These are phyloP conservation scores for Arachis monticola DNA, from an alignment of 331 rosid genomes.

Conservation along the genomic window DNA sequence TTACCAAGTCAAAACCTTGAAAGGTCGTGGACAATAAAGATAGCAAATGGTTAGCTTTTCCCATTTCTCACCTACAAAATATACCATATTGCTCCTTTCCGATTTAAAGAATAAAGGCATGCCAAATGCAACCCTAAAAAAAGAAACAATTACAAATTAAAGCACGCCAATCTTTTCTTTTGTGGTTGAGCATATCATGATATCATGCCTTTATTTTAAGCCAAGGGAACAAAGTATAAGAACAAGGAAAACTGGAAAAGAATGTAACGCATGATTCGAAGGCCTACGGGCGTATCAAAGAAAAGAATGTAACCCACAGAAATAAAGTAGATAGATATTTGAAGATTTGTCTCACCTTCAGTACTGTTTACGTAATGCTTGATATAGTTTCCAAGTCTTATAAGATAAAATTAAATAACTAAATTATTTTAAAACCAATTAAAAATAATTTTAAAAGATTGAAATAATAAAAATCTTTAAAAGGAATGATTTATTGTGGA, in stretches of 20 bases:
- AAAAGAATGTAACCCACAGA: neutral
- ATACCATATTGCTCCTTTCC: slow-evolving; percentile 1
- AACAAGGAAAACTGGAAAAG: neutral
- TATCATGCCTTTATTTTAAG: slow-evolving; percentile 22
- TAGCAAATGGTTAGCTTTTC: slow-evolving; percentile 20
- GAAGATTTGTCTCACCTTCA: neutral
- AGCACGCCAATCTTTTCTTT: slow-evolving; percentile 33
- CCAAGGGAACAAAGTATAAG: neutral
- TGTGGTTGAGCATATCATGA: slow-evolving; percentile 10
- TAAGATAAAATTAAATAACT: too few relatives aligned
- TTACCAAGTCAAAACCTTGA: slow-evolving; percentile 19
- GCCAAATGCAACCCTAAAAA: neutral
- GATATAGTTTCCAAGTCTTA: too few relatives aligned
- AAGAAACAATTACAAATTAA: slow-evolving; percentile 8
- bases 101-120: slow-evolving; percentile 34
- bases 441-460: neutral
- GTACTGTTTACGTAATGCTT: neutral
- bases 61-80: slow-evolving; percentile 1
- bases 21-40: slow-evolving; percentile 6
- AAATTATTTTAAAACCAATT: too few relatives aligned
- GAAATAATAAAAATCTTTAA: neutral
- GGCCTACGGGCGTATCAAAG: neutral
- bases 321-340: slow-evolving; percentile 10
- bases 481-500: too few relatives aligned
- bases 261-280: neutral